Conservation (phyloP, 2,329 filamentous ascomycete species). For the Diaporthe citrichinensis region DNA sequence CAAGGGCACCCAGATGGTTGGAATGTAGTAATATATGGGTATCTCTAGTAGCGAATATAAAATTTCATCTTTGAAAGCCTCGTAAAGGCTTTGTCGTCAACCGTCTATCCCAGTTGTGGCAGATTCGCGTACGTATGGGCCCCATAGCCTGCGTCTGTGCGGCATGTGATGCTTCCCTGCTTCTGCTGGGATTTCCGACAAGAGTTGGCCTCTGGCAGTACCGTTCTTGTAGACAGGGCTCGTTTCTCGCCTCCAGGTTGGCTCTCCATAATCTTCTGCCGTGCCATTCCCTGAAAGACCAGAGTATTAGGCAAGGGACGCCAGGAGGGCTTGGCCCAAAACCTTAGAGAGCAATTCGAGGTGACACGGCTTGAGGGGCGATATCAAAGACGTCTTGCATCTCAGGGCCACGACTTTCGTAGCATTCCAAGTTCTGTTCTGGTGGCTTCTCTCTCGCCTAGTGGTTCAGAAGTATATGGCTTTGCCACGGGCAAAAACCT, state of each 20-base stretch:
- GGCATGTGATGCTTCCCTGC: neutral
- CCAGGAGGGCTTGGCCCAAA: too few relatives aligned
- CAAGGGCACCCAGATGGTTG: neutral
- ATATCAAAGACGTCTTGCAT: neutral
- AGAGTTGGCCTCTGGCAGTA: too few relatives aligned
- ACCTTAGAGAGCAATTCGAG: neutral
- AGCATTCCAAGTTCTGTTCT: neutral
- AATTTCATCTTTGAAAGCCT: neutral
- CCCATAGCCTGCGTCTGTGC: too few relatives aligned
- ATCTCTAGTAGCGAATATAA: neutral
- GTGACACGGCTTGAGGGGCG: neutral
- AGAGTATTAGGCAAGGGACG: neutral
- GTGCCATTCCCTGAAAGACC: neutral
- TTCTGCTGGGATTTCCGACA: neutral
- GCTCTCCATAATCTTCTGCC: neutral
- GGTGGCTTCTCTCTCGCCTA: neutral
- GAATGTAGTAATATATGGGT: neutral
- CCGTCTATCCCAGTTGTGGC: too few relatives aligned
- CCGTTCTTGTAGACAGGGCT: neutral
- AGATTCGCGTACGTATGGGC: too few relatives aligned
- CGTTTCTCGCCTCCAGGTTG: neutral
- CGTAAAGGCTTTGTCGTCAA: neutral
- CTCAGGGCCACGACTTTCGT: neutral
- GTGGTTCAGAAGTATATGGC: neutral
- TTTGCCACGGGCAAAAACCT: neutral